Evolutionary conservation across 176 grass and related monocot genomes (phyloP), one percentile per base, ranked within the genome.

Genomic region (Dendrocalamus sinicus): DNA sequence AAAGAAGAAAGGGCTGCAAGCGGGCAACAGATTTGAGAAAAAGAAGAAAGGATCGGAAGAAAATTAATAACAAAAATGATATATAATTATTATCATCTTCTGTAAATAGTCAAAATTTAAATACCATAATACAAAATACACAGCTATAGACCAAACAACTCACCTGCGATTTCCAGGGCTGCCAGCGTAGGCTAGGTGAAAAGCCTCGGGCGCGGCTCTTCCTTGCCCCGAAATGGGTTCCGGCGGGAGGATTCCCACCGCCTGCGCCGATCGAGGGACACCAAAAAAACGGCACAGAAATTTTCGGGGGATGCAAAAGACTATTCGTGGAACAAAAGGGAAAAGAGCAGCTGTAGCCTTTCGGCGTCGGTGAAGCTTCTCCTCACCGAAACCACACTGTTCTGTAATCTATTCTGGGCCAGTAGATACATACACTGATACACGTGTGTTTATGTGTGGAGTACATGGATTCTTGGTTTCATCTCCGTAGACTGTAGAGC

Each of bases 321-420:
- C 30, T 57, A 35, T 23, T 30, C 15, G 23, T 7, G 48, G 48
- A 5, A 24, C 12, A 1, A 17, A 17, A 14, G 45, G 46, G 6
- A 24, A 15, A 65, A 65, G 62, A 30, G 23, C 23, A 73, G 71
- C 78, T 60, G 62, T 89, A 81, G 77, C 71, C 72, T 86, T 86
- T 76, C 63, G 70, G 72, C 63, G 20, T 61, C 43, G 83, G 44
- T 81, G 88, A 82, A 77, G 52, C 83, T 82, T 77, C 83, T 63
- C 16, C 53, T 24, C 32, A 22, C 72, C 72, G 19, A 48, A 70
- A 54, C 20, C 37, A 4, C 72, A 51, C 73, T 86, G 67, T 78
- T 53, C 48, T 85, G 73, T 37, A 12, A 64, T 65, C 62, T 30
- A 15, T 30, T 19, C 65, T 68, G 65, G 62, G 9, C 48, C 72